Evolutionary conservation across 257 asterid species (phyloP), one percentile per base, ranked within the genome.

Genomic region (Parsonsia alboflavescens): DNA sequence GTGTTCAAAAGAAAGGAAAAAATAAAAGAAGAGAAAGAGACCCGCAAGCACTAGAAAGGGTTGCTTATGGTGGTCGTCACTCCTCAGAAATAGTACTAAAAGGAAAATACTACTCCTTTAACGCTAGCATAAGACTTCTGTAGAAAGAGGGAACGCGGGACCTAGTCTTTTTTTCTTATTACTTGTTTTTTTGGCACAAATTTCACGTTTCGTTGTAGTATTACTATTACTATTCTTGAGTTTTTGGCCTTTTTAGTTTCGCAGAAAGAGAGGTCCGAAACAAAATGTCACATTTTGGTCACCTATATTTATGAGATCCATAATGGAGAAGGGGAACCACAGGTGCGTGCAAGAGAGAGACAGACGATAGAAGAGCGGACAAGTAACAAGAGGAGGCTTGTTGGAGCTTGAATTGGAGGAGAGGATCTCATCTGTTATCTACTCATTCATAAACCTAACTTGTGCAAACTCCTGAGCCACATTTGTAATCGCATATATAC

Each of bases 351-450:
- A 48, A 11, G 39, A 39, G 68, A 15, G 65, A 54, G 46, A n/a
- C n/a, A n/a, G 2, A 30, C 2, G 58, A 28, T 46, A 9, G 48
- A 66, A 74, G 74, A n/a, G 22, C 57, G 21, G 58, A 79, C 50
- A 77, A 69, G 66, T 70, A 68, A 76, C 76, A 24, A 72, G 36
- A 8, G 36, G 85, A 63, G 79, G 57, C 52, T 48, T 73, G 63
- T 33, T 33, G 39, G 39, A 71, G 72, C 42, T 53, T 72, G 65
- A 36, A 72, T 75, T 56, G 41, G 76, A 86, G 91, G 81, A 65
- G 80, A 72, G 75, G 68, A 77, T 46, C 76, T 84, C 72, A 68
- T 79, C 77, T 74, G 69, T 79, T 86, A 82, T 84, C 89, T 72
- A 36, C 78, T 75, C 45, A 68, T 13, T 71, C 79, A 22, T 11